Evolutionary conservation across 108 stramenopile genomes (phyloP), one percentile per base, ranked within the genome.

Genomic region (Aureococcus anophagefferens): DNA sequence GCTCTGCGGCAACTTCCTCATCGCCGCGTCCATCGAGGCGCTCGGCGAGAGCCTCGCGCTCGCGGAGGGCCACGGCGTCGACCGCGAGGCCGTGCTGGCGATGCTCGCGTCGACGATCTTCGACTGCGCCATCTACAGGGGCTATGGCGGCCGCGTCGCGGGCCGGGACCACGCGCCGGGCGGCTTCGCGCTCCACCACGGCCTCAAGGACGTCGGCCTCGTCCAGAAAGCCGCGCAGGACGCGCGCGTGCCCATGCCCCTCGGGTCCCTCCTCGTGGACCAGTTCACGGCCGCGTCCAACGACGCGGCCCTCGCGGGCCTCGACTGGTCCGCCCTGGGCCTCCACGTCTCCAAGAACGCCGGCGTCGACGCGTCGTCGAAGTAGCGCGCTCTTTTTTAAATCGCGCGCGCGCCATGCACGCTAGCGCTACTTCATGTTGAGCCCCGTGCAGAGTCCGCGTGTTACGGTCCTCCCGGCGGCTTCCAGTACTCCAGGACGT

Each of bases 61-160:
- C 37, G 71, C 79, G 33, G 79, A 80, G 68, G 66, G 30, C 37
- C 69, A 77, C 31, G 77, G 80, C 37, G 46, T 81, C 34, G 77
- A 81, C 36, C 73, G 80, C 15, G 71, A 40, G 44, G 37, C 33
- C 13, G 73, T 81, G 0, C 70, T 74, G 68, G 17, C 32, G 0
- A 67, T 81, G 69, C 40, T 78, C 30, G 68, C 51, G 28, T 21
- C 35, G 46, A 77, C 80, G 5, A 78, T 81, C 35, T 78, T 81
- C 68, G 77, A 81, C 71, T 78, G 80, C 68, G 59, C 77, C 33
- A 81, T 81, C 59, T 81, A 81, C 77, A 70, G 75, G 63, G 76
- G 80, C n/a, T 81, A 81, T 63, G 80, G 80, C 18, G 72, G 74
- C 25, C 73, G 80, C 21, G 74, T 81, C 17, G 36, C 72, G 34